phyloP scores from a whole-genome alignment of 2,329 filamentous ascomycete genomes.

The Lasiodiplodia hormozganensis region DNA sequence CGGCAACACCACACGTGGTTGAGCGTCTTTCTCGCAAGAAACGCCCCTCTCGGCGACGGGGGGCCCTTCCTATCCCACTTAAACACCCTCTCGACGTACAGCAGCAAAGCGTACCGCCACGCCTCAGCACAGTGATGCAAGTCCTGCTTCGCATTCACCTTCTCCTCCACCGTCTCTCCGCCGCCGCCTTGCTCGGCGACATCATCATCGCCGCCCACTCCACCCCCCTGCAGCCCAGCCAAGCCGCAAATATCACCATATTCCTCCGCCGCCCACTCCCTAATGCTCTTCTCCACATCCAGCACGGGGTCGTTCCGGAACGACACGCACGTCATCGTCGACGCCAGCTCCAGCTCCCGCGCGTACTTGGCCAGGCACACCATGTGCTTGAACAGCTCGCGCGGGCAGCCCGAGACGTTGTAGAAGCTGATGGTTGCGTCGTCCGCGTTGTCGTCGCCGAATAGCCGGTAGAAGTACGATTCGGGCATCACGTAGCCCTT shows the following conservation, averaged over 20 bases:
- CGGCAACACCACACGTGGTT: conserved; percentile 2
- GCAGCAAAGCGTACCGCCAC: conserved; percentile 8
- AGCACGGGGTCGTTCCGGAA: not conserved
- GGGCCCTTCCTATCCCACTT: not conserved
- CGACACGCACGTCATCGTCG: conserved; percentile 3
- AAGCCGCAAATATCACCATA: not conserved
- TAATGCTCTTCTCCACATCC: not conserved
- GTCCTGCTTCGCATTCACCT: not conserved
- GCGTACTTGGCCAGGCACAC: not conserved
- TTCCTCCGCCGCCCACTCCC: not conserved
- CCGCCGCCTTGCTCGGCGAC: not conserved
- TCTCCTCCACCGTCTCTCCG: not conserved
- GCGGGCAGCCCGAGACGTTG: conserved; percentile 11
- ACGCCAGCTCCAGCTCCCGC: not conserved
- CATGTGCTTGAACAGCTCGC: not conserved
- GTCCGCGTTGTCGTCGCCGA: not conserved
- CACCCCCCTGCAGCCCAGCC: not conserved
- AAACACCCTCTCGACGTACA: not conserved
- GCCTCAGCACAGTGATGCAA: not conserved
- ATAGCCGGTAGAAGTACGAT: not conserved
- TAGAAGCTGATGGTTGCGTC: not conserved
- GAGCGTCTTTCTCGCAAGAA: not conserved
- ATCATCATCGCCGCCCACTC: too few relatives aligned
- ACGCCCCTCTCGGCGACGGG: not conserved
- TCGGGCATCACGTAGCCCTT: conserved; percentile 4